Evolutionary conservation across 2,329 filamentous ascomycete species (phyloP), one percentile per base, ranked within the genome.

Genomic region (Diaporthe nobilis): DNA sequence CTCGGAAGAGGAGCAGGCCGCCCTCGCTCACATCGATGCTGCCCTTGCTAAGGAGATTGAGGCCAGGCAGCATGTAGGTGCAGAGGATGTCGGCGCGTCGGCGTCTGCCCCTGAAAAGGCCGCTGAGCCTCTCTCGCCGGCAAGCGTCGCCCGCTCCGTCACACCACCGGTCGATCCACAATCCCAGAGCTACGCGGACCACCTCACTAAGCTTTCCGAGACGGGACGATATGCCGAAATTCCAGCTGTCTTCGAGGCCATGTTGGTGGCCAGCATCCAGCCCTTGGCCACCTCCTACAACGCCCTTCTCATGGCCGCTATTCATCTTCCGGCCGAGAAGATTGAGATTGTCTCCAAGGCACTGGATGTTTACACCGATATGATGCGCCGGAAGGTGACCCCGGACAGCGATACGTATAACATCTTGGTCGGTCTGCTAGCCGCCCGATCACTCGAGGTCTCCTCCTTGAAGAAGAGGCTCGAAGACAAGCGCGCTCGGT

Each of bases 301-400:
- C 83, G 94, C 95, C 68, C 89, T 99, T 60, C 87, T 99, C 58
- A 89, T 93, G 80, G 95, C 97, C 8, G 95, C 95, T 20, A 95
- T 98, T 77, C 90, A 95, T 79, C 90, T 98, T 25, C 94, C 96
- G 10, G 88, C 89, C 34, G 93, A 94, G 83, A 94, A 93, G 84
- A 93, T 94, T 72, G 94, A 97, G 85, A 92, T 97, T 71, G 94
- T 98, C 20, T 93, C 95, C 77, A 98, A 98, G 86, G 95, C 95
- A 7, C 89, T 98, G 71, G 96, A 98, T 86, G 94, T 99, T 71
- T 99, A 98, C 84, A 94, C 95, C 22, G 96, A 98, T 83, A 98
- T 99, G 97, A 92, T 98, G 79, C 92, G 93, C 78, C 94, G 96
- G 78, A 93, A 93, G 79, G 93, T 98, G 34, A 86, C 90, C 28